Percentiles rank a stretch among this genome's conserved stretches.
Evolutionary conservation across 106 monocot genomes (phyloP).

Genomic region (Cymbidium sinense): DNA sequence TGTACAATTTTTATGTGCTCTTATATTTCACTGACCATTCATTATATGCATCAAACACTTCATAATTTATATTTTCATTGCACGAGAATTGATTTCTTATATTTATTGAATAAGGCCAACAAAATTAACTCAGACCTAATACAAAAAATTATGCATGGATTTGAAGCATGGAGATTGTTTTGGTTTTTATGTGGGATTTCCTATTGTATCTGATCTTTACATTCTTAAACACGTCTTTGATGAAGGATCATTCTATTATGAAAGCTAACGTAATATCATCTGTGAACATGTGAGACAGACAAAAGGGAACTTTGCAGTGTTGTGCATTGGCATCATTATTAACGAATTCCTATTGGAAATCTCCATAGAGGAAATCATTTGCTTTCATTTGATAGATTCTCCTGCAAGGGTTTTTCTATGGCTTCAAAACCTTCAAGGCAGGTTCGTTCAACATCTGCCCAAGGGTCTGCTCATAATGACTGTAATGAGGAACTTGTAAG

Average conservation of each 20-base stretch:
- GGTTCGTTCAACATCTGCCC: not conserved
- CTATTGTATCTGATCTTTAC: not conserved
- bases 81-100: not conserved
- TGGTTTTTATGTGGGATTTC: not conserved
- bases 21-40: not conserved
- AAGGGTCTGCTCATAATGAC: not conserved
- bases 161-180: not conserved
- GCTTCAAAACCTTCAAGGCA: not conserved
- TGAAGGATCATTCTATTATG: not conserved
- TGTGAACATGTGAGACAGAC: not conserved
- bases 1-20: not conserved
- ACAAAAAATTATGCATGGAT: no score
- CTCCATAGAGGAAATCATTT: not conserved
- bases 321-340: not conserved
- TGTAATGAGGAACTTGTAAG: not conserved
- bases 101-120: not conserved
- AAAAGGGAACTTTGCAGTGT: not conserved
- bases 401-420: not conserved
- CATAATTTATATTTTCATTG: not conserved
- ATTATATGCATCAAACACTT: not conserved
- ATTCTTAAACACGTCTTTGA: constrained; percentile 1
- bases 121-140: no score
- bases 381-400: constrained; percentile 2
- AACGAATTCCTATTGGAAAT: not conserved
- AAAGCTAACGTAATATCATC: not conserved